Base-by-base conservation (phyloP, 73 alveolate species). In the Strombidium stylifer region DNA sequence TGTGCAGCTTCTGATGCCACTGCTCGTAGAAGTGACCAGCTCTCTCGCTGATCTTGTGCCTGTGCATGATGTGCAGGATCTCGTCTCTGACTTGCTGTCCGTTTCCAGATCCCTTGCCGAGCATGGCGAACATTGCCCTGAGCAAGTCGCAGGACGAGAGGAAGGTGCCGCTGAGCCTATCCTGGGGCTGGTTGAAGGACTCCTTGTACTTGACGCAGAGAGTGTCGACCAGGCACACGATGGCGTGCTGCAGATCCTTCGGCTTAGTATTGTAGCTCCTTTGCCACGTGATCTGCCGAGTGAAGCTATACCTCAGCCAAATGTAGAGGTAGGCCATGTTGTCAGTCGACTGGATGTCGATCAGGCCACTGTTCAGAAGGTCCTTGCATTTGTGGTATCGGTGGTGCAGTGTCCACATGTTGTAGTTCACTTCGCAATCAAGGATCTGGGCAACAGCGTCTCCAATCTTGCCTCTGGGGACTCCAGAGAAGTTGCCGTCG, bases 1-100 rank as follows among this genome's bases (percentile, higher is more conserved):
- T 93, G 77, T 93, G 98, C 35, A 93, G 74, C 72, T 93, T 93
- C 69, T 93, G 94, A 75, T 93, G 98, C 98, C 98, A 93, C 74
- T 93, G 93, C 73, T 93, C 98, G 68, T 81, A 76, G 68, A 82
- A 82, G 14, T 90, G 74, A 0, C 65, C 60, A 16, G 72, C 67
- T n/a, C 77, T 51, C 66, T 86, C 98, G 30, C 85, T 69, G 50
- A 91, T 91, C 28, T 86, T 78, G 48, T 86, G 87, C 3, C 67
- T 69, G 44, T 90, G 98, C 93, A 91, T 91, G 53, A 91, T 91
- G 66, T 81, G 89, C 68, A 93, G 71, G 41, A 93, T 93, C 66
- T 93, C 97, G 73, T 93, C 98, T 28, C 97, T 59, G 0, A 93
- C 91, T 56, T 86, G 90, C 57, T 93, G 96, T 10, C 98, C 98